Evolutionary conservation across 768 basidiomycete species (phyloP).

Genomic region (Termitomyces titanicus): DNA sequence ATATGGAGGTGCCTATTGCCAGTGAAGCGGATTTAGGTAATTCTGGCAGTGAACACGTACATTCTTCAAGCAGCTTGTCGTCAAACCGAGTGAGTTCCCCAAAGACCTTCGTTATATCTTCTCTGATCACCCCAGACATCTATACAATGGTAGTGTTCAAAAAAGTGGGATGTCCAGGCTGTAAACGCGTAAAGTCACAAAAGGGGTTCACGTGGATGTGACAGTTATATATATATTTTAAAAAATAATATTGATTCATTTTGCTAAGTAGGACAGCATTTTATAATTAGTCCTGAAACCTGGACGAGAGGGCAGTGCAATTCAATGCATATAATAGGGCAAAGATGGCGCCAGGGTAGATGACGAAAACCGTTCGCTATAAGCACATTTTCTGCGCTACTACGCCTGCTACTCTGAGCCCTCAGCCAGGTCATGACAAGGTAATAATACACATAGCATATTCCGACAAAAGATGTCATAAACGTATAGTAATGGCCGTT

Average conservation of each 20-base stretch:
- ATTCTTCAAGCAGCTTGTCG: constrained; percentile 48
- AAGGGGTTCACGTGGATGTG: constrained; percentile 4
- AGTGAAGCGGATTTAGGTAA: not conserved
- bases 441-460: constrained; percentile 32
- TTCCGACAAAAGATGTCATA: constrained; percentile 32
- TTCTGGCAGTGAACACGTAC: constrained; percentile 25
- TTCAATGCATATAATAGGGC: constrained; percentile 5
- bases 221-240: not conserved
- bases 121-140: constrained; percentile 18
- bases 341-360: constrained; percentile 1
- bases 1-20: constrained; percentile 59
- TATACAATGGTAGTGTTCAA: not conserved
- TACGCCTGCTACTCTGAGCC: constrained; percentile 15
- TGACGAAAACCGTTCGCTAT: constrained; percentile 10
- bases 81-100: constrained; percentile 29
- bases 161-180: too few species aligned
- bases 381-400: constrained; percentile 7
- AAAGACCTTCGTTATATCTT: constrained; percentile 25
- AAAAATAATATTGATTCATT: not conserved
- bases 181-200: constrained; percentile 11
- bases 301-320: constrained; percentile 4
- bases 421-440: constrained; percentile 16
- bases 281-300: constrained; percentile 14
- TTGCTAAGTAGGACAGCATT: not conserved
- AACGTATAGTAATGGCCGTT: constrained; percentile 27